Conservation (phyloP, 2,329 filamentous ascomycete species). For the Septoria petroselini region DNA sequence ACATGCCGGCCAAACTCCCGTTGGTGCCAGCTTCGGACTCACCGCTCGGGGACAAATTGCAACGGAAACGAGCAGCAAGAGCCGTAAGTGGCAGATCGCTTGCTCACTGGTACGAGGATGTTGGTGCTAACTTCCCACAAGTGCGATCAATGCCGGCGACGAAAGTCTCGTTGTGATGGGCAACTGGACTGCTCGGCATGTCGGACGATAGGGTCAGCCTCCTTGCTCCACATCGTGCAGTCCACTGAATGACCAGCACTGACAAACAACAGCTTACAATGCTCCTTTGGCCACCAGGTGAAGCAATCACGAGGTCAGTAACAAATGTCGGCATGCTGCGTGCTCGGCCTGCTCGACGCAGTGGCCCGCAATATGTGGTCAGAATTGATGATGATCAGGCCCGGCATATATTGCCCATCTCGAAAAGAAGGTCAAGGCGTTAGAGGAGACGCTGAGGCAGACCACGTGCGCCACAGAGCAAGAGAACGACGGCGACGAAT, state of each 20-base stretch:
- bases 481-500: neutral
- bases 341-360: too few species aligned
- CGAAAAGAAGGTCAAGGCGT: conserved; percentile 22
- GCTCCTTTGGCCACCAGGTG: conserved; percentile 24
- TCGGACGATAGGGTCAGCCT: conserved; percentile 19
- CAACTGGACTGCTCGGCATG: conserved; percentile 22
- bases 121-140: neutral
- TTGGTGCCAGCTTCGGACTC: neutral
- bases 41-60: conserved; percentile 7
- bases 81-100: conserved; percentile 14
- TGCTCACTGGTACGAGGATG: neutral
- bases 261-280: conserved; percentile 18
- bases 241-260: neutral
- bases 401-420: conserved; percentile 26
- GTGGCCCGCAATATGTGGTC: too few species aligned
- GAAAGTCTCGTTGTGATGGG: conserved; percentile 25
- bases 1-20: neutral
- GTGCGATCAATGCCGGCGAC: conserved; percentile 25
- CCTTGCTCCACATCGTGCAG: neutral
- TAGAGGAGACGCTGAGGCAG: conserved; percentile 16
- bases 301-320: conserved; percentile 23
- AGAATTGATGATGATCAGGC: conserved; percentile 1
- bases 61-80: conserved; percentile 22
- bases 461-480: conserved; percentile 1
- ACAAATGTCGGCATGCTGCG: too few species aligned